phyloP scores from a whole-genome alignment of 768 basidiomycete species.

The Thelephora aurantiotincta region DNA sequence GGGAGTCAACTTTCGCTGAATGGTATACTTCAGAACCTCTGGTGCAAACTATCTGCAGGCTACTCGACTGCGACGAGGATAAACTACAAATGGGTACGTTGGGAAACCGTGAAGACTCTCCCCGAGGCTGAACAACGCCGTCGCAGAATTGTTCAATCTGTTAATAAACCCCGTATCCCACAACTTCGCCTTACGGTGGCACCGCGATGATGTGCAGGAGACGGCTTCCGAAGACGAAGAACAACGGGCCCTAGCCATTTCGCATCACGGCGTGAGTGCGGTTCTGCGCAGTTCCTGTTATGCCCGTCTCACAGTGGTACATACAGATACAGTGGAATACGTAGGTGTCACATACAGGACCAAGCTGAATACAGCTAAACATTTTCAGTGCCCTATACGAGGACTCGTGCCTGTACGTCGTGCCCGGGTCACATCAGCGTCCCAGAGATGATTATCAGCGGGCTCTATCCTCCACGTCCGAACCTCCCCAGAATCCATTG shows the following conservation, averaged over 20 bases:
- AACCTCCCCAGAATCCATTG: conserved; percentile 40
- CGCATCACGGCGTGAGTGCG: conserved; percentile 47
- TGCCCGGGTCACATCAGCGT: conserved; percentile 50
- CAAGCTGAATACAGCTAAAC: not conserved
- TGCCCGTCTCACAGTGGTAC: not conserved
- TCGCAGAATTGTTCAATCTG: conserved; percentile 58
- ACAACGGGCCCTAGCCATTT: conserved; percentile 33
- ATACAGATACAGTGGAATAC: conserved; percentile 70
- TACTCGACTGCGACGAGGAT: conserved; percentile 42
- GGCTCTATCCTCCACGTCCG: conserved; percentile 31
- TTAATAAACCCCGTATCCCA: conserved; percentile 53
- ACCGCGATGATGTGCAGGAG: conserved; percentile 60
- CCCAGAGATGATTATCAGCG: conserved; percentile 48
- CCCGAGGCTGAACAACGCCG: not conserved
- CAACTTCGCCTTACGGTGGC: conserved; percentile 67
- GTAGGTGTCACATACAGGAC: conserved; percentile 24
- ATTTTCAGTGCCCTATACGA: conserved; percentile 44
- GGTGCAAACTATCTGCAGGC: conserved; percentile 23
- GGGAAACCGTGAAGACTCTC: not conserved
- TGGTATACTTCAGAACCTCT: conserved; percentile 55
- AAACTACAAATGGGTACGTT: conserved; percentile 61
- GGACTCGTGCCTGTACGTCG: conserved; percentile 57
- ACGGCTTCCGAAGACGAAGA: conserved; percentile 49
- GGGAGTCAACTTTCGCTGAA: conserved; percentile 39
- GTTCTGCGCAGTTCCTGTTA: not conserved